phyloP scores from a whole-genome alignment of 108 stramenopile species.

The Nitzschia palea region DNA sequence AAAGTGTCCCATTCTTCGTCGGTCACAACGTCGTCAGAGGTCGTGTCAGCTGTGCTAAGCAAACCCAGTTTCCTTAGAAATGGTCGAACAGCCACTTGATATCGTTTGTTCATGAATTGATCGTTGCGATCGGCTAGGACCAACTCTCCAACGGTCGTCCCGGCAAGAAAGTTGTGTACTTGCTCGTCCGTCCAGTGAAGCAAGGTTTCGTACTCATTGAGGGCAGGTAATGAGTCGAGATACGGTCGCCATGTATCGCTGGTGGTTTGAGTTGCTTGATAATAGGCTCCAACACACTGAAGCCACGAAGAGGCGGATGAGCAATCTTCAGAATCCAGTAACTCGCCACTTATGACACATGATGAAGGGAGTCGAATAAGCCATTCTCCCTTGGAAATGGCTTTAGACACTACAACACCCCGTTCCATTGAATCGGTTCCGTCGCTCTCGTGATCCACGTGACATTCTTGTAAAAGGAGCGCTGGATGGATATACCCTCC shows the following conservation, averaged over 20 bases:
- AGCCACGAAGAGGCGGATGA: constrained; percentile 61
- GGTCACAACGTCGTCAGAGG: constrained; percentile 7
- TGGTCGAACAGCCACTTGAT: constrained; percentile 49
- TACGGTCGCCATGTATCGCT: constrained; percentile 32
- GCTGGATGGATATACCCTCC: constrained; percentile 36
- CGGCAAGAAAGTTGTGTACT: constrained; percentile 45
- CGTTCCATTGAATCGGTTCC: constrained; percentile 11
- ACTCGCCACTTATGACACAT: constrained; percentile 57
- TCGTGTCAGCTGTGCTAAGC: constrained; percentile 1
- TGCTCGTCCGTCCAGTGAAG: constrained; percentile 61
- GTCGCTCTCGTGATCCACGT: constrained; percentile 2
- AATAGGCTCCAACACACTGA: constrained; percentile 56
- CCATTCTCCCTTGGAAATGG: constrained; percentile 59
- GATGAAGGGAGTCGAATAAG: constrained; percentile 64
- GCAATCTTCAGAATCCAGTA: constrained; percentile 9
- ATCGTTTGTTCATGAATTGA: constrained; percentile 41
- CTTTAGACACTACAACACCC: constrained; percentile 52
- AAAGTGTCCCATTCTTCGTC: constrained; percentile 42
- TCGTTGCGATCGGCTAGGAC: constrained; percentile 31
- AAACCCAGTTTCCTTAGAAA: constrained; percentile 44
- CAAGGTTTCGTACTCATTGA: constrained; percentile 62
- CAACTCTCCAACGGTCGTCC: constrained; percentile 52
- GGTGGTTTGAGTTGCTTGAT: constrained; percentile 31
- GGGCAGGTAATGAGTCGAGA: constrained; percentile 59
- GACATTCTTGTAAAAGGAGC: constrained; percentile 2